Conservation (phyloP, 2,329 filamentous ascomycete species). For the Alternaria sp. region DNA sequence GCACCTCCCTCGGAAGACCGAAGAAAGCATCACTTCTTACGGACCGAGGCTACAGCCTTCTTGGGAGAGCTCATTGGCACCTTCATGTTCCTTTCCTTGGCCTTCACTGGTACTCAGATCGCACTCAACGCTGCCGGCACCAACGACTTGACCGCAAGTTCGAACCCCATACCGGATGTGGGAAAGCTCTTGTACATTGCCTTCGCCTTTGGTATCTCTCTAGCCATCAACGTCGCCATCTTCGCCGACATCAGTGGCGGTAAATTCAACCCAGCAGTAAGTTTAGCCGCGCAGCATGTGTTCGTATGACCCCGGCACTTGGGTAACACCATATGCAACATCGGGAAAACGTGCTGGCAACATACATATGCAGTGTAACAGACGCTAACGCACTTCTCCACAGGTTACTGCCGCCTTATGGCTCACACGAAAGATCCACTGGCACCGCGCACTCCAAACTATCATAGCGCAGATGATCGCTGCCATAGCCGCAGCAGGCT, state of each 20-base stretch:
- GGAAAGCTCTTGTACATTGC: constrained; percentile 46
- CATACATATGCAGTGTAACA: not conserved
- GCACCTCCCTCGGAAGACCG: constrained; percentile 9
- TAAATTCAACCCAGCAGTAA: constrained; percentile 34
- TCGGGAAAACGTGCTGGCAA: not conserved
- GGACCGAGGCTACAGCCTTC: constrained; percentile 31
- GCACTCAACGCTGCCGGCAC: constrained; percentile 51
- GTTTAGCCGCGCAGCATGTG: constrained; percentile 14
- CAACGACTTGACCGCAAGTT: constrained; percentile 34
- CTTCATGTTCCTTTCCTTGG: constrained; percentile 53
- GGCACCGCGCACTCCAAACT: constrained; percentile 31
- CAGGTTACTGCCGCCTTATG: constrained; percentile 36
- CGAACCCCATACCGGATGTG: constrained; percentile 19
- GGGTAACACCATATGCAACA: constrained; percentile 20
- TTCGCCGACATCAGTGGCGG: constrained; percentile 47
- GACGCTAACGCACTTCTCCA: constrained; percentile 1
- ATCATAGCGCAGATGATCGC: constrained; percentile 39
- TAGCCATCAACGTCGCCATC: constrained; percentile 46
- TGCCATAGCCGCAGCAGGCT: constrained; percentile 37
- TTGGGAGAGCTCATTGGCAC: constrained; percentile 55
- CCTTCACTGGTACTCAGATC: constrained; percentile 52
- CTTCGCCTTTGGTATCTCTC: constrained; percentile 42
- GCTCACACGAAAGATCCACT: constrained; percentile 28
- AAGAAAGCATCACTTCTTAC: constrained; percentile 9
- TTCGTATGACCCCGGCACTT: constrained; percentile 18